Base-by-base conservation (phyloP, 257 asterid species). In the Pogostemon cablin region DNA sequence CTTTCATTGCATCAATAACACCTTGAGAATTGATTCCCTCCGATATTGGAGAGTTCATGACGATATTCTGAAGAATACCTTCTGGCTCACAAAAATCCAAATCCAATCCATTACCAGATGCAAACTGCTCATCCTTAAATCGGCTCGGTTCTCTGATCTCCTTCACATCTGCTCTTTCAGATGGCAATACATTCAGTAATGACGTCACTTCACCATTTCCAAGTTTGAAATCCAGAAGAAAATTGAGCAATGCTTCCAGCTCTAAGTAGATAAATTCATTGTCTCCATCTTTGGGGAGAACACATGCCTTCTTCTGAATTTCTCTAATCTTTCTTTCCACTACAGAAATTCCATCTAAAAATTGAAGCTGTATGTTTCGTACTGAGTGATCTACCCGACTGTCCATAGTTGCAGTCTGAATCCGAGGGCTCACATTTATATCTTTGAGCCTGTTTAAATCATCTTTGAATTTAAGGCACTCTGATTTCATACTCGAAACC, bases 61-160 rank as follows among this genome's bases (percentile, higher is more conserved):
- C 15, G 15, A 15, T 15, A 15, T 15, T 15, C 15, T 15, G 15
- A 75, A 87, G 90, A 77, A 86, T 78, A 67, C 81, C 85, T 74
- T 84, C 96, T 2, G 97, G 97, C 37, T 79, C 85, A 80, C 90
- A 89, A 74, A 87, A 86, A 79, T 93, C 96, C 73, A 86, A 74
- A 69, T 91, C 93, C 68, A 88, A 70, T 74, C 86, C 95, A 59
- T 68, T 85, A 57, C 77, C 92, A 37, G 91, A 78, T 57, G 15
- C 15, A 15, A 15, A 15, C 15, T 15, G 15, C 15, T 15, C 15
- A 15, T 15, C 15, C 15, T 15, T 15, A 15, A 15, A 15, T 15
- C 15, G 15, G 15, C 15, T 15, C 15, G 15, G 15, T 15, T 15
- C 15, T 15, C 15, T 15, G 15, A 15, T 15, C 15, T 15, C 15